These are phyloP conservation scores for Henckelia pumila DNA, from an alignment of 257 asterid species.

Conservation along the genomic window DNA sequence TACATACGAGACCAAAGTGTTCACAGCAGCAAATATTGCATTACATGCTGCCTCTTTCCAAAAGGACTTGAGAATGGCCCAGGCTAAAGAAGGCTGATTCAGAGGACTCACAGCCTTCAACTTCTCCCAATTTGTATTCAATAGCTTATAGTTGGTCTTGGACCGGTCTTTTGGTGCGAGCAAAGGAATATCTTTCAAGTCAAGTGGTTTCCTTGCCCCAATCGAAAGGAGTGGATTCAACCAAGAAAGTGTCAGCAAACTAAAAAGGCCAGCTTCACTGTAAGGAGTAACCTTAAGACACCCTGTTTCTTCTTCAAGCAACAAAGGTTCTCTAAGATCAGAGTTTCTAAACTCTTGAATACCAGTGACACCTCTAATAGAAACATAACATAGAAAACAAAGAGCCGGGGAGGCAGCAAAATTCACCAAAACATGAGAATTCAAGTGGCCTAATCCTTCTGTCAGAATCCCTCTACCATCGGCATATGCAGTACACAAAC, in stretches of 20 bases:
- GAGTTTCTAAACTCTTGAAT: slow-evolving; percentile 53
- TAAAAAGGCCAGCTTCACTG: slow-evolving; percentile 77
- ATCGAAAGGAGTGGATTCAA: slow-evolving; percentile 84
- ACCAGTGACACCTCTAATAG: slow-evolving; percentile 66
- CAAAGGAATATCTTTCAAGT: slow-evolving; percentile 80
- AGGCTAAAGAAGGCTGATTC: slow-evolving; percentile 71
- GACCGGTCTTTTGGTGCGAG: slow-evolving; percentile 88
- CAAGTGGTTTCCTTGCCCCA: slow-evolving; percentile 94
- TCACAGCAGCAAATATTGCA: slow-evolving; percentile 75
- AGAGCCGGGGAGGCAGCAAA: slow-evolving; percentile 61
- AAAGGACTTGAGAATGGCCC: slow-evolving; percentile 82
- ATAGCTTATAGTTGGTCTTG: slow-evolving; percentile 66
- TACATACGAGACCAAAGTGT: slow-evolving; percentile 79
- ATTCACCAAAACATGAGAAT: slow-evolving; percentile 71
- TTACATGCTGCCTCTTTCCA: slow-evolving; percentile 85
- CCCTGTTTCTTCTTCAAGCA: slow-evolving; percentile 80
- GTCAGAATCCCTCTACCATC: slow-evolving; percentile 57
- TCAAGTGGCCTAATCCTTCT: slow-evolving; percentile 54
- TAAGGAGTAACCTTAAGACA: slow-evolving; percentile 90
- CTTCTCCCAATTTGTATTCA: slow-evolving; percentile 84
- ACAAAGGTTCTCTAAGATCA: slow-evolving; percentile 58
- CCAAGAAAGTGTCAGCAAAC: slow-evolving; percentile 92
- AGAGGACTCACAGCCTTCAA: slow-evolving; percentile 59
- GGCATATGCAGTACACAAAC: slow-evolving; percentile 50
- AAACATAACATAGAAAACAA: slow-evolving; percentile 66